These are phyloP conservation scores for Sporothrix brasiliensis DNA, from an alignment of 2,329 filamentous ascomycete species.

Conservation along the genomic window DNA sequence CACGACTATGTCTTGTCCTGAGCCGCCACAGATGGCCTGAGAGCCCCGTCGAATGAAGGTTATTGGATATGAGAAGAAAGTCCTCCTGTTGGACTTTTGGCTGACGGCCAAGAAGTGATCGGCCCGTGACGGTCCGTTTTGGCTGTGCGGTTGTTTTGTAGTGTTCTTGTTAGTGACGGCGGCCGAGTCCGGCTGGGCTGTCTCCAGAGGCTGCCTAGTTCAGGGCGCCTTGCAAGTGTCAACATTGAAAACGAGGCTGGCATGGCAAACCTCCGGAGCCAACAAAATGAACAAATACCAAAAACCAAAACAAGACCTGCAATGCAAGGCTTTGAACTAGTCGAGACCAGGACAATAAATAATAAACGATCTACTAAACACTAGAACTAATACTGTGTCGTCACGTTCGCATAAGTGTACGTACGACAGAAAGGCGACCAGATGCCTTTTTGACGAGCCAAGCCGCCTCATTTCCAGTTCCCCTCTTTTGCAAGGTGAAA, in stretches of 20 bases:
- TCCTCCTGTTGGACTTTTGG: background rate
- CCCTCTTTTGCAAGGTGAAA: background rate
- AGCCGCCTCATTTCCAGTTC: background rate
- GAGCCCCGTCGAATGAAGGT: background rate
- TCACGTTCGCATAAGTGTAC: background rate
- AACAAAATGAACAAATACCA: background rate
- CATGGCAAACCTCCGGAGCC: too few relatives aligned
- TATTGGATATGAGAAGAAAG: background rate
- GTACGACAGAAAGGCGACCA: background rate
- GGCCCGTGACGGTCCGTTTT: constrained; percentile 16
- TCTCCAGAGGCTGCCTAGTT: background rate
- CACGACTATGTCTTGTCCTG: background rate
- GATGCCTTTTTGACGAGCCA: background rate
- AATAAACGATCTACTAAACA: too few relatives aligned
- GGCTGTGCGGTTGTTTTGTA: background rate
- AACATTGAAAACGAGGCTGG: constrained; percentile 14
- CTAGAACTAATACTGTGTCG: background rate
- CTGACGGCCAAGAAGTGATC: background rate
- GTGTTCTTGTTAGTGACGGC: background rate
- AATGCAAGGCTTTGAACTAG: background rate
- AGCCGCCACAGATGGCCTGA: background rate
- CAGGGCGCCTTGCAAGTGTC: background rate
- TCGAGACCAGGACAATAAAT: too few relatives aligned
- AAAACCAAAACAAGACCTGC: background rate
- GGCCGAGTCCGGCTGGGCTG: background rate